Percentiles rank a stretch among this genome's conserved stretches.
phyloP scores from a whole-genome alignment of 495 filamentous ascomycete genomes.

The Filosporella fistucella region DNA sequence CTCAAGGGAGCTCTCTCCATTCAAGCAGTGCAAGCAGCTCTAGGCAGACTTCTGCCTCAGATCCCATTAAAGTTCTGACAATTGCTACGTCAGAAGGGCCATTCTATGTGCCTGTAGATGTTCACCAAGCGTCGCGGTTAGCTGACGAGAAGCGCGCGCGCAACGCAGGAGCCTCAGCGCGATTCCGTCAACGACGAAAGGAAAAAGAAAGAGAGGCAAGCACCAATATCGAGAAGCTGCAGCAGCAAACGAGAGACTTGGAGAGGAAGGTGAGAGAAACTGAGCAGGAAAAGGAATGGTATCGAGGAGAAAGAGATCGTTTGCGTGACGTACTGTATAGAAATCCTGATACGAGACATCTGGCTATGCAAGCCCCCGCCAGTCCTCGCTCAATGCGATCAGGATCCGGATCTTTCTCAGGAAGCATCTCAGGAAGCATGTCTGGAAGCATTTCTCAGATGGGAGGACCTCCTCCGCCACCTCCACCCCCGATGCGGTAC shows the following conservation, averaged over 20 bases:
- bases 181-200: conserved; percentile 85
- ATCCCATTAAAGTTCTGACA: conserved; percentile 24
- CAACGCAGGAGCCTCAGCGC: conserved; percentile 87
- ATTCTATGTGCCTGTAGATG: conserved; percentile 26
- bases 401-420: conserved; percentile 7
- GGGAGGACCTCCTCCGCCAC: conserved; percentile 8
- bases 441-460: conserved; percentile 8
- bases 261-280: conserved; percentile 47
- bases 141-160: conserved; percentile 84
- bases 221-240: conserved; percentile 59
- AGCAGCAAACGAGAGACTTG: conserved; percentile 56
- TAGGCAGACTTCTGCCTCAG: conserved; percentile 25
- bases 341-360: conserved; percentile 45
- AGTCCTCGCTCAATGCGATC: conserved; percentile 31
- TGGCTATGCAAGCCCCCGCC: conserved; percentile 41
- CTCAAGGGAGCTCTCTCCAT: conserved; percentile 16
- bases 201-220: conserved; percentile 79
- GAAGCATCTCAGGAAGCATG: neutral
- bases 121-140: conserved; percentile 26
- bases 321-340: conserved; percentile 58
- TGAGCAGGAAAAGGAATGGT: conserved; percentile 48
- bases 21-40: conserved; percentile 20
- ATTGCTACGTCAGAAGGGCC: conserved; percentile 20
- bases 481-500: conserved; percentile 7
- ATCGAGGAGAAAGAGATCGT: conserved; percentile 57